A percentile compares a stretch with the other conserved stretches of the same genome.
Evolutionary conservation across 139 green algal species (phyloP).

Genomic region (Picochlorum sp.): DNA sequence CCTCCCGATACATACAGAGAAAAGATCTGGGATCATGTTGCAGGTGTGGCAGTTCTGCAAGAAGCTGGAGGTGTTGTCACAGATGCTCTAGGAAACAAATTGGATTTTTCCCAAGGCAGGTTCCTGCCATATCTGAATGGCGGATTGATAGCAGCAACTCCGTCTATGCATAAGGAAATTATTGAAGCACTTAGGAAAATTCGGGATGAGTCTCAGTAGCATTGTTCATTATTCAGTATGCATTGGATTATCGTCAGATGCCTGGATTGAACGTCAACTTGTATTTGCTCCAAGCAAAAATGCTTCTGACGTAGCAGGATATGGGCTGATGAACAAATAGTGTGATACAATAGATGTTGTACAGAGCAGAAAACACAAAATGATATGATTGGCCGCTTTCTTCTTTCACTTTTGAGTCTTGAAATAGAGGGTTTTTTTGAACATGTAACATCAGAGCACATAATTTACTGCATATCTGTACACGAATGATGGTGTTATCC

Average conservation of each 20-base stretch:
- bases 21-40: constrained; percentile 90
- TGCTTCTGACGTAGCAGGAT: too few species aligned
- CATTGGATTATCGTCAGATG: neutral
- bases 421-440: too few species aligned
- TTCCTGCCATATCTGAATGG: constrained; percentile 31
- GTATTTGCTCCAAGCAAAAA: too few species aligned
- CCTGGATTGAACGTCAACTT: neutral
- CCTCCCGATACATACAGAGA: constrained; percentile 67
- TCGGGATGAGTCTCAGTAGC: neutral
- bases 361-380: too few species aligned
- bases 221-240: neutral
- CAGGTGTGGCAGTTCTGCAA: constrained; percentile 67
- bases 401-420: too few species aligned
- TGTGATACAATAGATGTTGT: too few species aligned
- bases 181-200: constrained; percentile 12
- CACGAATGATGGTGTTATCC: too few species aligned
- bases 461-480: too few species aligned
- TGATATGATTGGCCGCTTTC: too few species aligned
- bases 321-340: too few species aligned
- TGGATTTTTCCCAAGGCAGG: constrained; percentile 35
- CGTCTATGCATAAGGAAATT: constrained; percentile 21
- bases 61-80: constrained; percentile 63
- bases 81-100: constrained; percentile 27
- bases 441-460: too few species aligned
- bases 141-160: constrained; percentile 47